A percentile compares a stretch with the other conserved stretches of the same genome.
Evolutionary conservation across 225 moss, liverwort and hornwort species (phyloP).

Genomic region (Pseudoscleropodium purum): DNA sequence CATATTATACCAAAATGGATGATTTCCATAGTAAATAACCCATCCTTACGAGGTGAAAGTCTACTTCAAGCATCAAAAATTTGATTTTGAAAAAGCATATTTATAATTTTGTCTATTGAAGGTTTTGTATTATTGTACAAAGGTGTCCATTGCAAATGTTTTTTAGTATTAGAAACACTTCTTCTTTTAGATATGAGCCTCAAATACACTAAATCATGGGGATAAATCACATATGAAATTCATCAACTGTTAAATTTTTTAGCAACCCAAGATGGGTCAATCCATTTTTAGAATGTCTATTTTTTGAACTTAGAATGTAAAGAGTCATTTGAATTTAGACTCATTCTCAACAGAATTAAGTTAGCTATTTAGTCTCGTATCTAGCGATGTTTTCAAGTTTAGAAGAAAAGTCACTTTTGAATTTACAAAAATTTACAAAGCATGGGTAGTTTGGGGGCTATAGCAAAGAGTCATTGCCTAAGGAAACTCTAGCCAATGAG

Average conservation of each 20-base stretch:
- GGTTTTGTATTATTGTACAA: background rate
- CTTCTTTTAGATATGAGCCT: background rate
- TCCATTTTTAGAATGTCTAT: no score
- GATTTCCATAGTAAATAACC: background rate
- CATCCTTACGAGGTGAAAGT: accelerated
- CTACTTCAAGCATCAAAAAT: background rate
- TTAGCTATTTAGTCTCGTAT: no score
- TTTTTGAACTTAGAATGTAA: no score
- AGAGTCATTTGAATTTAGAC: no score
- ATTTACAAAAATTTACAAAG: no score
- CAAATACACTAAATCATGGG: background rate
- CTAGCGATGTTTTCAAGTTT: no score
- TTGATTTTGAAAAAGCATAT: background rate
- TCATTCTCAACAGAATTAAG: no score
- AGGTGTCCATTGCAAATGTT: background rate
- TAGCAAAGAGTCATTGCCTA: no score
- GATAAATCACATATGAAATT: background rate
- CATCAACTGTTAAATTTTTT: background rate
- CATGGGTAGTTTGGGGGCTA: no score
- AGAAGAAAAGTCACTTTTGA: no score
- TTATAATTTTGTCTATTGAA: background rate
- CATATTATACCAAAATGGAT: background rate
- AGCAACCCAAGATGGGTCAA: no score
- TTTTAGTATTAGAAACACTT: background rate
- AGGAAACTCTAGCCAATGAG: no score